phyloP scores from a whole-genome alignment of 129 eudicot genomes.

The Lonicera japonica region DNA sequence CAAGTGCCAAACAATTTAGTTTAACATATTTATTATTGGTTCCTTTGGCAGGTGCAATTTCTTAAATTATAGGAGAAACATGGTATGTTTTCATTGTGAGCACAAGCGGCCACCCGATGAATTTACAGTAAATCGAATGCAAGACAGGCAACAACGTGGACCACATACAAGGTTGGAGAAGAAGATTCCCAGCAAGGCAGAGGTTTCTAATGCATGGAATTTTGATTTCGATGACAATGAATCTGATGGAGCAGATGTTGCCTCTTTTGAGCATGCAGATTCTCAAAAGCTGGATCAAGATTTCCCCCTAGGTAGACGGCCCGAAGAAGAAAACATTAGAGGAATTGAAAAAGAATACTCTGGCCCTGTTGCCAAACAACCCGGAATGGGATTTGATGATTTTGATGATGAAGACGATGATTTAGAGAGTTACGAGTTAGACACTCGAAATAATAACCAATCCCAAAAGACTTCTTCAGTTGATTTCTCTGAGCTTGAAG shows the following conservation, averaged over 20 bases:
- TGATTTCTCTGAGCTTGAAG: constrained; percentile 74
- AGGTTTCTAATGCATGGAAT: constrained; percentile 90
- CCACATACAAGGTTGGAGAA: constrained; percentile 38
- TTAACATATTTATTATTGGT: constrained; percentile 2
- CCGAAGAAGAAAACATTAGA: constrained; percentile 24
- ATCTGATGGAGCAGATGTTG: constrained; percentile 99
- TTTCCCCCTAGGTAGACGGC: constrained; percentile 24
- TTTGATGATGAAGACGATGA: constrained; percentile 95
- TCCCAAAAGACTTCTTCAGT: constrained; percentile 35
- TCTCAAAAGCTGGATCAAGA: constrained; percentile 54
- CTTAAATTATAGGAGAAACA: constrained; percentile 88
- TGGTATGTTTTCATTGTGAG: constrained; percentile 88
- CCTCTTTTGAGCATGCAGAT: constrained; percentile 96
- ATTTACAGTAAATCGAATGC: constrained; percentile 55
- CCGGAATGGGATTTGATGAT: constrained; percentile 79
- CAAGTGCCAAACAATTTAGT: neutral
- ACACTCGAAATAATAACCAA: constrained; percentile 30
- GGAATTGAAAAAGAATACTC: constrained; percentile 35
- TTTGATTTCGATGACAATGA: constrained; percentile 94
- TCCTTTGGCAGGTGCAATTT: constrained; percentile 75
- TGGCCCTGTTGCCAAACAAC: constrained; percentile 17
- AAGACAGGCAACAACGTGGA: constrained; percentile 45
- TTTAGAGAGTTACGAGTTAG: constrained; percentile 81
- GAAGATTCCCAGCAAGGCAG: constrained; percentile 38
- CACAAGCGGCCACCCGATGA: constrained; percentile 90